A percentile compares a stretch with the other conserved stretches of the same genome.
Conservation (phyloP, 345 rosid species). For the Rubroshorea leprosula region DNA sequence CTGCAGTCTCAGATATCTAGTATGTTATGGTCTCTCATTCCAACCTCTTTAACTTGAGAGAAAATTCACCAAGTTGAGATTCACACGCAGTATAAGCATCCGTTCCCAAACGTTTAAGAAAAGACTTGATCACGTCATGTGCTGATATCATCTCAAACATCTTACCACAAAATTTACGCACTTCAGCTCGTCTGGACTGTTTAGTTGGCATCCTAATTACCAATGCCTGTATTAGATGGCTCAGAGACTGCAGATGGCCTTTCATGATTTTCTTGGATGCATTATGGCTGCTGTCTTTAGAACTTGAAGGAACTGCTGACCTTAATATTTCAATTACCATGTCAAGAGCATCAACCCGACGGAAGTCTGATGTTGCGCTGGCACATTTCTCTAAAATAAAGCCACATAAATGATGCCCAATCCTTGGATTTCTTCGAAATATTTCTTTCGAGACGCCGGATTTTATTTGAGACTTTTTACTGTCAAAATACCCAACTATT, state of each 20-base stretch:
- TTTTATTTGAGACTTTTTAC: constrained; percentile 72
- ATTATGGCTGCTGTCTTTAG: constrained; percentile 30
- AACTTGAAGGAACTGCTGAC: constrained; percentile 35
- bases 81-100: constrained; percentile 64
- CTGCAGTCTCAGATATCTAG: too few relatives aligned
- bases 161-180: constrained; percentile 60
- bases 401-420: constrained; percentile 51
- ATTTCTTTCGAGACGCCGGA: constrained; percentile 72
- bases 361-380: constrained; percentile 55
- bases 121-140: constrained; percentile 44
- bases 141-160: constrained; percentile 50
- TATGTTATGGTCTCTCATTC: constrained; percentile 4
- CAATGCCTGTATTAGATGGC: constrained; percentile 47
- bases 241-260: constrained; percentile 39
- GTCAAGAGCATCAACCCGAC: constrained; percentile 79
- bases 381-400: constrained; percentile 61
- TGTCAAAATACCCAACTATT: constrained; percentile 58
- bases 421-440: constrained; percentile 68
- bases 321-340: constrained; percentile 62
- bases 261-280: constrained; percentile 52
- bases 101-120: constrained; percentile 46
- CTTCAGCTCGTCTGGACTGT: constrained; percentile 57
- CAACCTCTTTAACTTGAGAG: constrained; percentile 44
- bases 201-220: constrained; percentile 65
- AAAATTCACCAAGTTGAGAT: constrained; percentile 55